Evolutionary conservation across 2,329 filamentous ascomycete species (phyloP).

Genomic region (Microdochium trichocladiopsis): DNA sequence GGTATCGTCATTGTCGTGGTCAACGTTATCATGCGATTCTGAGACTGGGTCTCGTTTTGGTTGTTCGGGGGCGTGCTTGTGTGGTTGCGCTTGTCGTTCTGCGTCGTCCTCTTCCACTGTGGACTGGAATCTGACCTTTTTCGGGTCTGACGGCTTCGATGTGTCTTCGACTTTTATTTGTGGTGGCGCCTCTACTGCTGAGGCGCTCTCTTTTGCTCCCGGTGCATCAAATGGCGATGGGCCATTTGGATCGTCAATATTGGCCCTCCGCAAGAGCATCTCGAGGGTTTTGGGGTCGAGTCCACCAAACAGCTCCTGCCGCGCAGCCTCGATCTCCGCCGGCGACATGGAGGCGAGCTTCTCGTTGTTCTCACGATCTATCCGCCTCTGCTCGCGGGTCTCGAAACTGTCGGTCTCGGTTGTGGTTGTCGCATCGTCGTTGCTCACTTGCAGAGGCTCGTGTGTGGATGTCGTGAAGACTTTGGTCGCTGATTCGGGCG

Average conservation of each 20-base stretch:
- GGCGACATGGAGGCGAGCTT: conserved; percentile 71
- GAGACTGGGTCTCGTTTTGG: conserved; percentile 1
- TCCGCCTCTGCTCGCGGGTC: conserved; percentile 58
- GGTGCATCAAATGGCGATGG: conserved; percentile 34
- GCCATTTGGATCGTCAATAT: conserved; percentile 56
- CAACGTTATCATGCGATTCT: neutral
- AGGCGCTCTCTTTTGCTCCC: conserved; percentile 6
- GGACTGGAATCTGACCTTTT: conserved; percentile 1
- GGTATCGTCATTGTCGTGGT: conserved; percentile 1
- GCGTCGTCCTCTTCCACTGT: conserved; percentile 4
- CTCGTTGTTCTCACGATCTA: conserved; percentile 76
- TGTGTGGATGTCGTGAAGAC: conserved; percentile 10
- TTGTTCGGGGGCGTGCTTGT: neutral
- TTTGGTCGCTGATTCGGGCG: conserved; percentile 14
- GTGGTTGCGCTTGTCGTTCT: conserved; percentile 2
- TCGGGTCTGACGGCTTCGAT: conserved; percentile 1
- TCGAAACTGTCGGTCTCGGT: conserved; percentile 19
- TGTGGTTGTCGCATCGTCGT: conserved; percentile 7
- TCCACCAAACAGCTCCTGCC: conserved; percentile 70
- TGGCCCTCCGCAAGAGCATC: conserved; percentile 67
- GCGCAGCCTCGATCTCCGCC: conserved; percentile 74
- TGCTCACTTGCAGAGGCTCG: conserved; percentile 10
- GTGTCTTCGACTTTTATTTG: conserved; percentile 16
- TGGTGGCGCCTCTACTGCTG: too few relatives aligned
- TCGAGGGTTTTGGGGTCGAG: conserved; percentile 72